Evolutionary conservation across 768 basidiomycete genomes (phyloP), one percentile per base, ranked within the genome.

Genomic region (Suillus subluteus): DNA sequence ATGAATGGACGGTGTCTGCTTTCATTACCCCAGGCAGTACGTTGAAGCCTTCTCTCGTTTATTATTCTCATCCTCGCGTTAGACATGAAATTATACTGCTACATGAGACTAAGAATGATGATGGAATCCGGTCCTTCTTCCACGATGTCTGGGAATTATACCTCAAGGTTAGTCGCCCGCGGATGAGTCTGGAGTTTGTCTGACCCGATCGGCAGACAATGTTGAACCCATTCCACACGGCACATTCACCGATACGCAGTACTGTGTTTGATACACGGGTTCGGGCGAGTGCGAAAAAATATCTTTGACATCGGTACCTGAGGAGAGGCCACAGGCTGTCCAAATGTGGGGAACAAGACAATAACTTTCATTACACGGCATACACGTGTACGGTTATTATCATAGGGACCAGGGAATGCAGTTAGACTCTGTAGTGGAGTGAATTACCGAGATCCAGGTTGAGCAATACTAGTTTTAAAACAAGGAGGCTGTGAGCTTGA

Each of bases 1-100:
- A 99, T 74, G 98, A 99, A 76, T 99, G 98, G 98, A 96, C 89
- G 3, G 90, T 99, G 23, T 99, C 98, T 18, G 95, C 94, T 38
- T 99, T 98, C 80, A 83, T 99, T 23, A 99, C 98, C 0, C 90
- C 96, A 1, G 94, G 92, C 68, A 98, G 97, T 99, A 79, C 7
- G 52, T 52, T 52, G 13, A 30, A 26, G 50, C 52, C 48, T 37
- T 54, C 23, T 55, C 32, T 30, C 30, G 65, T 66, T 52, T 26
- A 52, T 73, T 67, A 75, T 30, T 58, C 69, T 75, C 61, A 69
- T 23, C 54, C 62, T 66, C 54, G 64, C 35, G 58, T 55, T 75
- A 99, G 98, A 96, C 76, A 94, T 94, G 82, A 99, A 98, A 79
- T 93, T 99, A 82, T 99, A 62, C 81, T 99, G 65, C 81, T 99